Evolutionary conservation across 1,284 basidiomycete species (phyloP), one percentile per base, ranked within the genome.

Genomic region (Baeospora myosura): DNA sequence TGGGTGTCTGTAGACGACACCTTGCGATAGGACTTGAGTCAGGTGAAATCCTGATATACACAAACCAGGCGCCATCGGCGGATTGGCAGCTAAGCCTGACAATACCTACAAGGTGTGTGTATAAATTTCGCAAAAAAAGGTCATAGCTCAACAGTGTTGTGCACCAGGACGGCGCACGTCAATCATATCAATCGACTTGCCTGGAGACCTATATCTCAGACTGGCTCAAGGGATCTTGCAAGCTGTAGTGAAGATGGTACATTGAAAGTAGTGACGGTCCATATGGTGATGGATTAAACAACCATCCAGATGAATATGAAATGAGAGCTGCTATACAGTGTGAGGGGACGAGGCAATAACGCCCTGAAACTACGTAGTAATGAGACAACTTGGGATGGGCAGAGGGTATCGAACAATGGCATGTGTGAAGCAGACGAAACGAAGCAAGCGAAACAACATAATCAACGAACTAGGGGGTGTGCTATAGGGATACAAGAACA

Each of bases 401-500:
- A 65, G 69, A 71, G 74, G 81, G 80, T 84, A 83, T 80, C 65
- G 63, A 69, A 76, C 71, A 71, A 55, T 59, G 57, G 53, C 58
- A 58, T 61, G 58, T 46, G 52, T 48, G 51, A 55, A 60, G 61
- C 57, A 56, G 50, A 50, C 58, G 61, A 54, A 57, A 49, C 57
- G 60, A 56, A 56, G 58, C 48, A 30, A 43, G 36, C 23, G 49
- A 44, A 48, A 63, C 53, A 53, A 52, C 58, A 51, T 57, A 62
- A 40, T 48, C 38, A 49, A 48, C 44, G 29, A 51, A 36, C 39
- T 47, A 44, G 44, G 25, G 33, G 62, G 63, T 63, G 68, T 66
- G 65, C 63, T 63, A 66, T 86, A 88, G 72, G 77, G 84, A 88
- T 88, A 88, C 84, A 88, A 70, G 69, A 74, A 73, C 62, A 50